Base-by-base conservation (phyloP, 140 eudicot species). In the Anethum foeniculum region DNA sequence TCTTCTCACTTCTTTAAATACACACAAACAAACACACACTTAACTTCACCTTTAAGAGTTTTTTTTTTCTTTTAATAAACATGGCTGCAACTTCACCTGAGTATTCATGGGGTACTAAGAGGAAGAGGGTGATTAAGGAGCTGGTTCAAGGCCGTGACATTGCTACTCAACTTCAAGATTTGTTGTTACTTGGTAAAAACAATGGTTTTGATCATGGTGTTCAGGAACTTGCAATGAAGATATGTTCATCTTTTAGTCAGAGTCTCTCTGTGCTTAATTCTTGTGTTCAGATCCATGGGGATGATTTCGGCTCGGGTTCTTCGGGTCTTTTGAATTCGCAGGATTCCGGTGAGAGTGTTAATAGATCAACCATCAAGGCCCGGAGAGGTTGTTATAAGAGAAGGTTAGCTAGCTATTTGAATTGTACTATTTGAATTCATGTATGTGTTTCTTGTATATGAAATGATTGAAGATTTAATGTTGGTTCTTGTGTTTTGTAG, bases 331-430 rank as follows among this genome's bases (percentile, higher is more conserved):
- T 81, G 71, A 38, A 15, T 9, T 84, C 87, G 72, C 89, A 73
- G 25, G 75, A 77, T 77, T 30, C 88, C 83, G 90, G 88, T 41
- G 81, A 87, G 56, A 80, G 75, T 75, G 81, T 72, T 49, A 83
- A 74, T 60, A 77, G 51, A 74, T 85, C 82, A 71, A 77, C 44
- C 49, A 80, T 64, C 27, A 90, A 88, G 82, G 90, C 84, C 34
- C 88, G 91, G 71, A 84, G 97, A 82, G 97, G 97, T 7, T 88
- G 93, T 80, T 92, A 92, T 81, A 88, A 87, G 77, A 92, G 93
- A 83, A 88, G 94, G 97, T 92, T 21, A 34, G 84, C 32, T 10
- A 51, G 3, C 28, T 36, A 39, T 2, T 65, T 65, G 9, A 30
- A 11, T 64, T 64, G 6, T 64, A 25, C 18, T 64, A 25, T 56